Base-by-base conservation (phyloP, 352 stramenopile species). In the Phytophthora pluvialis region DNA sequence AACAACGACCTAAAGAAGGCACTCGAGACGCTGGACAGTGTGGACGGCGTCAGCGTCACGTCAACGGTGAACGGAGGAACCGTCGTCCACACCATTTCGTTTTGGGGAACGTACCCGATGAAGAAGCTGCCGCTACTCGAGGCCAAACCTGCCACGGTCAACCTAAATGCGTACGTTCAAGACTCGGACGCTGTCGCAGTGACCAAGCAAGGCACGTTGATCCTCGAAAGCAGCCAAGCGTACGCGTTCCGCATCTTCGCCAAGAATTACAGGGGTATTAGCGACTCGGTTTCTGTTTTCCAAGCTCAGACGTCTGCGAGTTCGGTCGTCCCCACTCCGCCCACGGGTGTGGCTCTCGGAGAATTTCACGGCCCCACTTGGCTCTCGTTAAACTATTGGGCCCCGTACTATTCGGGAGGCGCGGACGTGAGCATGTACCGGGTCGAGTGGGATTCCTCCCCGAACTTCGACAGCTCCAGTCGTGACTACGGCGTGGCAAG, bases 401-500 rank as follows among this genome's bases (percentile, higher is more conserved):
- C 87, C 4, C 92, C 93, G 1, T 72, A 80, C 16, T 97, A 97
- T 72, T 84, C 96, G 28, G 96, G 96, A 26, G 96, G 95, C 3
- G 80, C 90, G 0, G 60, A 72, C 8, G 85, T 99, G 45, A 97
- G 86, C 3, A 95, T 96, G 74, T 98, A 98, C 54, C 79, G 86
- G 42, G 78, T 99, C 18, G 93, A 99, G 73, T 97, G 93, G 74
- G 94, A 98, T 58, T 93, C 86, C 0, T 90, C 84, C 0, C 63
- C 78, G 7, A 80, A 65, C 5, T 98, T 98, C 60, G 83, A 94
- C 39, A 89, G 88, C 42, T 81, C 75, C 0, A 96, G 89, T 48
- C 63, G 64, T 8, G 78, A 92, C 50, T 98, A 98, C 51, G 88
- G 83, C 0, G 83, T 89, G 10, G 76, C 80, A 7, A 97, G 84